These are phyloP conservation scores for Mucor sp. DNA, from an alignment of 371 early-diverging fungal genomes.

Conservation along the genomic window DNA sequence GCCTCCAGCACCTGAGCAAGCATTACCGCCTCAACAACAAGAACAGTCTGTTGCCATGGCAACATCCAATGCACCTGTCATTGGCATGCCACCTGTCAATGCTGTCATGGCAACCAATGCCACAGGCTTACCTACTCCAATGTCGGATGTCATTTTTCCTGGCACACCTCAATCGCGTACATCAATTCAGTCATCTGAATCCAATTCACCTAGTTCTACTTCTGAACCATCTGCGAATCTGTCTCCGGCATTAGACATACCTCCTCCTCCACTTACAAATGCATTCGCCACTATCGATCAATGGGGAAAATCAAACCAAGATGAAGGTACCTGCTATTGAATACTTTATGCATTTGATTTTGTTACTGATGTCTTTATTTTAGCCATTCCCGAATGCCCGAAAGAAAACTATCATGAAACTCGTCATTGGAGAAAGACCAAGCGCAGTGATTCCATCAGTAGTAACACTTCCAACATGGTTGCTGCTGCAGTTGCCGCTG, in stretches of 20 bases:
- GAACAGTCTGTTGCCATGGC: background rate
- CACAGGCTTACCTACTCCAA: conserved; percentile 9
- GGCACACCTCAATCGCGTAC: background rate
- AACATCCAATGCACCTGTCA: background rate
- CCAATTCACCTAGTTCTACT: background rate
- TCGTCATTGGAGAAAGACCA: conserved; percentile 5
- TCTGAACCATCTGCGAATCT: background rate
- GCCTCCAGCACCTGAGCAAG: background rate
- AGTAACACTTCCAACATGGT: background rate
- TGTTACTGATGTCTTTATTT: background rate
- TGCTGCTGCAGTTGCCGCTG: background rate
- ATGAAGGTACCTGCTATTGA: background rate
- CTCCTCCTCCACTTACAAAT: background rate
- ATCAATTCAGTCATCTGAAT: background rate
- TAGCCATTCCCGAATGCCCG: background rate
- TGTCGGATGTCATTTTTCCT: conserved; percentile 2
- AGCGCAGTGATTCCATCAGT: background rate
- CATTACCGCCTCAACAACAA: background rate
- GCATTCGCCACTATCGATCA: background rate
- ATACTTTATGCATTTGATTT: background rate
- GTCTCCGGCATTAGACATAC: background rate
- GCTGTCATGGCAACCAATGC: background rate
- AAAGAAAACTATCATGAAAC: conserved; percentile 14
- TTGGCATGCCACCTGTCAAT: background rate
- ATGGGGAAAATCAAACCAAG: background rate